Conservation (phyloP, 2,329 filamentous ascomycete genomes). For the Geosmithia flava region DNA sequence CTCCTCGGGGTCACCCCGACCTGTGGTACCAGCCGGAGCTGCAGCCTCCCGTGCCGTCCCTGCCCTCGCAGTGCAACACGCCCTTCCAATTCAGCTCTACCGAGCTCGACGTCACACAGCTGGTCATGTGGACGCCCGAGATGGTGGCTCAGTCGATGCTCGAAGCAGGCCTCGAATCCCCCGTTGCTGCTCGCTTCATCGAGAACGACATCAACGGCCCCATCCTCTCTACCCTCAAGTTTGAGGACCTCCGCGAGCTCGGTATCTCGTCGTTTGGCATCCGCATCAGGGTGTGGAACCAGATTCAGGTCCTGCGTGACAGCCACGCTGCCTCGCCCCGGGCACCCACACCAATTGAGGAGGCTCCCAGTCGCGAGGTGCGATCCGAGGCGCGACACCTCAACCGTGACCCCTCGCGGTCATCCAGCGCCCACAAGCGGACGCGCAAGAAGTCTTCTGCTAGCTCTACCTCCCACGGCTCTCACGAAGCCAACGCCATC, state of each 20-base stretch:
- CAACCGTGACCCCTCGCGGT: conserved; percentile 17
- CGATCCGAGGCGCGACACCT: conserved; percentile 29
- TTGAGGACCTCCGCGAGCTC: conserved; percentile 74
- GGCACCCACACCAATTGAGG: conserved; percentile 49
- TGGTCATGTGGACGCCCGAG: conserved; percentile 58
- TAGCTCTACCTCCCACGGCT: conserved; percentile 16
- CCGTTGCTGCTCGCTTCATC: conserved; percentile 72
- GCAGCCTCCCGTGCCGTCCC: not conserved
- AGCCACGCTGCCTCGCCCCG: conserved; percentile 34
- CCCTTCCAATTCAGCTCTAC: conserved; percentile 44
- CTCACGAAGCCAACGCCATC: conserved; percentile 40
- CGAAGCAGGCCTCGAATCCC: conserved; percentile 64
- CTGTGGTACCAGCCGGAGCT: conserved; percentile 5
- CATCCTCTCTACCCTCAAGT: conserved; percentile 81
- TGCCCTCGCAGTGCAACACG: conserved; percentile 17
- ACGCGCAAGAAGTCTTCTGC: conserved; percentile 25
- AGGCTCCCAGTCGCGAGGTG: conserved; percentile 38
- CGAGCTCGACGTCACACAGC: conserved; percentile 44
- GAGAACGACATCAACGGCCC: conserved; percentile 86
- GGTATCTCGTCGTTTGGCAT: conserved; percentile 74
- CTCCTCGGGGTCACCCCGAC: conserved; percentile 23
- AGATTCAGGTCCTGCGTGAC: conserved; percentile 59
- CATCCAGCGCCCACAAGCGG: conserved; percentile 23
- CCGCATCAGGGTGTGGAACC: conserved; percentile 66
- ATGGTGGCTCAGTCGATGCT: conserved; percentile 83